Evolutionary conservation across 2,329 filamentous ascomycete species (phyloP), one percentile per base, ranked within the genome.

Genomic region (Scedosporium aurantiacum): DNA sequence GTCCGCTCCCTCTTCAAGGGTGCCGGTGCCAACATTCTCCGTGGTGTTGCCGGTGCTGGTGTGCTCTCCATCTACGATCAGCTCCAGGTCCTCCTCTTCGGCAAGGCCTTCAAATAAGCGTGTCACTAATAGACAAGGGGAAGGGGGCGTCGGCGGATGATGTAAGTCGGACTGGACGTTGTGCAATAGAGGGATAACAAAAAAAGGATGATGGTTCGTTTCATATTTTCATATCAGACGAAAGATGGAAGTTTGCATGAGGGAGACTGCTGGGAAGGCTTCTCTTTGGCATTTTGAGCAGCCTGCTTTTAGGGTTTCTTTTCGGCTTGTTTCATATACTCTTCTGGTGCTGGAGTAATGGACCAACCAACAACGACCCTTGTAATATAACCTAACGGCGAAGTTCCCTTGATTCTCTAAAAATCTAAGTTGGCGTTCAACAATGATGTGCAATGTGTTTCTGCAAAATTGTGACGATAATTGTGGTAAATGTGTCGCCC

Each of bases 21-120:
- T 92, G 94, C 94, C 78, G 94, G 94, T 91, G 94, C 94, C 87
- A 99, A 99, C 91, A 99, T 99, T 77, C 94, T 99, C 83, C 94
- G 94, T 96, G 95, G 94, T 97, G 94, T 99, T 76, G 94, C 94
- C 76, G 95, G 94, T 91, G 94, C 94, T 84, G 94, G 94, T 99
- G 94, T 99, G 78, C 86, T 99, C 78, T 99, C 94, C 80, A 97
- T 99, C 91, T 99, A 99, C 84, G 94, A 99, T 80, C 93, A 97
- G 87, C 90, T 90, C 79, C 94, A 99, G 89, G 87, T 99, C 78
- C 81, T 99, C 79, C 82, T 99, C 81, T 99, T 99, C 90, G 94
- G 94, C 80, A 97, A 99, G 92, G 90, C 91, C 85, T 99, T 92
- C 92, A 96, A 95, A 74, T 78, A 79, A 67, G 78, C 77, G 70